Evolutionary conservation across 2,329 filamentous ascomycete genomes (phyloP).

Genomic region (Tolypocladium album): DNA sequence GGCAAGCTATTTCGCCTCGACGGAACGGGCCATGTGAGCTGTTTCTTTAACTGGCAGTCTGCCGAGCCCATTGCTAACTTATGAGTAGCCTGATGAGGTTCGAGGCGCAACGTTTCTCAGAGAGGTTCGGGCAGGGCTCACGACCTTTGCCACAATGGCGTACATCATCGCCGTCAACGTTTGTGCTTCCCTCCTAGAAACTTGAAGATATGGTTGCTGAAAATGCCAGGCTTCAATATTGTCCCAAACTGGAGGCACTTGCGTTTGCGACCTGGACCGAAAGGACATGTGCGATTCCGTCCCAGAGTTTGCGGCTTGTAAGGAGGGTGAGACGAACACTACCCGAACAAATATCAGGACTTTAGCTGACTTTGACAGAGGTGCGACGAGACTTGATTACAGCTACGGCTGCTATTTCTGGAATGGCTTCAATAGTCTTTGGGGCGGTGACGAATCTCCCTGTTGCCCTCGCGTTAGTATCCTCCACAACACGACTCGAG

Average conservation of each 20-base stretch:
- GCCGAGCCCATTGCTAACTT: not conserved
- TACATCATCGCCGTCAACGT: slow-evolving; percentile 73
- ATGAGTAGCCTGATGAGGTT: slow-evolving; percentile 51
- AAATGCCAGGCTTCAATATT: slow-evolving; percentile 55
- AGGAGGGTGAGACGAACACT: slow-evolving; percentile 25
- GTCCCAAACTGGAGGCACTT: slow-evolving; percentile 67
- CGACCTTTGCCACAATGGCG: slow-evolving; percentile 73
- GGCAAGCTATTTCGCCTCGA: slow-evolving; percentile 56
- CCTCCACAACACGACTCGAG: not conserved
- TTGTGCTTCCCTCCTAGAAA: slow-evolving; percentile 9
- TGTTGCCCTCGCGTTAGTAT: slow-evolving; percentile 25
- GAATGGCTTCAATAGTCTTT: slow-evolving; percentile 65
- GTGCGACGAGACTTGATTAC: slow-evolving; percentile 72
- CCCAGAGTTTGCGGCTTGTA: slow-evolving; percentile 31
- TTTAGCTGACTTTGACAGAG: slow-evolving; percentile 21
- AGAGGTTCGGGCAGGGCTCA: slow-evolving; percentile 69
- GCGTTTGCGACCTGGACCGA: slow-evolving; percentile 44
- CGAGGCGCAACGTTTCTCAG: slow-evolving; percentile 61
- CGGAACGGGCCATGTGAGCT: slow-evolving; percentile 55
- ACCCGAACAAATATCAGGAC: not conserved
- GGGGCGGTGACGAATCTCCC: slow-evolving; percentile 75
- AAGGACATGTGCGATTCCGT: slow-evolving; percentile 38
- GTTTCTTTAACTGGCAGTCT: no score
- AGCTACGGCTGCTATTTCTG: slow-evolving; percentile 70
- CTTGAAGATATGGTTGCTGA: not conserved